Evolutionary conservation across 1,284 basidiomycete genomes (phyloP).

Genomic region (Puccinia brachypodii): DNA sequence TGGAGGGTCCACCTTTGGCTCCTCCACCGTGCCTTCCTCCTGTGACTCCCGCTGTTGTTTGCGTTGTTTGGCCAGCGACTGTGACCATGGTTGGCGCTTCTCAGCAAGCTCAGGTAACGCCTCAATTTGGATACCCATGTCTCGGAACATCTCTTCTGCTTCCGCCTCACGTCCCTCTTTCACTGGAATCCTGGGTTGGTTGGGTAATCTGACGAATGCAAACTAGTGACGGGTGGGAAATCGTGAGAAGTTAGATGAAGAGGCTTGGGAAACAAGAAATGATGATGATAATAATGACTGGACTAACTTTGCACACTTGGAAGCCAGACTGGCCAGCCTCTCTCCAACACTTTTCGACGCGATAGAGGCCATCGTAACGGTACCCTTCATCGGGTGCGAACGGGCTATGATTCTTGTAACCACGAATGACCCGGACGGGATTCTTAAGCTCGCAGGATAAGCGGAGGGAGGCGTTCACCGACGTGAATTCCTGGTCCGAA

Average conservation of each 20-base stretch:
- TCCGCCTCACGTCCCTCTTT: constrained; percentile 26
- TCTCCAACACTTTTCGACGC: constrained; percentile 61
- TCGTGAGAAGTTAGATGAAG: not conserved
- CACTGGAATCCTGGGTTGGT: constrained; percentile 40
- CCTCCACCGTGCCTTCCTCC: not conserved
- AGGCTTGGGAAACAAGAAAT: not conserved
- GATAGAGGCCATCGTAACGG: constrained; percentile 79
- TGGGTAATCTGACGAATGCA: constrained; percentile 41
- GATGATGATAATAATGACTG: not conserved
- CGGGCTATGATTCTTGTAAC: constrained; percentile 68
- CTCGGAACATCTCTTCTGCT: constrained; percentile 21
- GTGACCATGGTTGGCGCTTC: constrained; percentile 6
- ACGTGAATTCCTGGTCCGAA: constrained; percentile 73
- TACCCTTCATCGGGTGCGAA: constrained; percentile 61
- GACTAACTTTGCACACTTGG: constrained; percentile 68
- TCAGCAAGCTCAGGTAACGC: not conserved
- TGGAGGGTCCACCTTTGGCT: no score
- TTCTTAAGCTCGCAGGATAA: constrained; percentile 69
- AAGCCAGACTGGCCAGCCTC: constrained; percentile 68
- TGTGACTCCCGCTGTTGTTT: not conserved
- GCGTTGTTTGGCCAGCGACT: constrained; percentile 7
- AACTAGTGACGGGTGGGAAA: not conserved
- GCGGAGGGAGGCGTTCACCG: constrained; percentile 69
- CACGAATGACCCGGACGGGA: constrained; percentile 77
- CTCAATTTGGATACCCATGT: constrained; percentile 29